Evolutionary conservation across 2,329 filamentous ascomycete genomes (phyloP), one percentile per base, ranked within the genome.

Genomic region (Elsinoe australis): DNA sequence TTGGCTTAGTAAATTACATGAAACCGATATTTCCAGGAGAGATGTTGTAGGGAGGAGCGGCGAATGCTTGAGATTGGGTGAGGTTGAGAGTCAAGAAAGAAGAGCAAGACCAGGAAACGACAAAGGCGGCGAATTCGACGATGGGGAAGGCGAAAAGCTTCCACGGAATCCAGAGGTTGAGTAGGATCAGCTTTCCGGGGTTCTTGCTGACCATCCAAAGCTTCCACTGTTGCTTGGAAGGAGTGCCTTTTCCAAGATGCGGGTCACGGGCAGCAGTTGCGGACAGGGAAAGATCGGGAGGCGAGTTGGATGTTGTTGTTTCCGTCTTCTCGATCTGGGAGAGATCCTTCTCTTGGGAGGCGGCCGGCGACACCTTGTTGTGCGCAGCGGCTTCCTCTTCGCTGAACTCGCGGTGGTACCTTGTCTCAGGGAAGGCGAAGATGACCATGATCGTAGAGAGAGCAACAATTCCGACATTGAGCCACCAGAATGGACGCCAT

Each of bases 401-500:
- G 2, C 61, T 61, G 46, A 70, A 65, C 2, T 53, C 51, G 9
- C 79, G 74, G 49, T 74, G 70, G 64, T 72, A 83, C 52, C 74
- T 75, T 0, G 79, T 82, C 59, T 83, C 79, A 0, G 80, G 80
- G 55, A 82, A 82, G 56, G 77, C 66, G 57, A 80, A 77, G 21
- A 81, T 59, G 26, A 74, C 67, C 57, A 77, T 65, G 3, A 79
- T 22, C 17, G 75, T 62, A 0, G 71, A 70, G 3, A 75, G 56
- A 1, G 64, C 72, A 2, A 79, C 61, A 1, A 82, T 44, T 1
- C 59, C 79, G 2, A 76, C 73, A 53, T 82, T 81, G 53, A 83
- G 66, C 79, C 79, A 83, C 75, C 78, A 83, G 60, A 83, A 83
- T 56, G 66, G 78, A 19, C 76, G 67, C 74, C 76, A 81, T 39